Conservation (phyloP, 768 basidiomycete genomes). For the Auricularia sp. region DNA sequence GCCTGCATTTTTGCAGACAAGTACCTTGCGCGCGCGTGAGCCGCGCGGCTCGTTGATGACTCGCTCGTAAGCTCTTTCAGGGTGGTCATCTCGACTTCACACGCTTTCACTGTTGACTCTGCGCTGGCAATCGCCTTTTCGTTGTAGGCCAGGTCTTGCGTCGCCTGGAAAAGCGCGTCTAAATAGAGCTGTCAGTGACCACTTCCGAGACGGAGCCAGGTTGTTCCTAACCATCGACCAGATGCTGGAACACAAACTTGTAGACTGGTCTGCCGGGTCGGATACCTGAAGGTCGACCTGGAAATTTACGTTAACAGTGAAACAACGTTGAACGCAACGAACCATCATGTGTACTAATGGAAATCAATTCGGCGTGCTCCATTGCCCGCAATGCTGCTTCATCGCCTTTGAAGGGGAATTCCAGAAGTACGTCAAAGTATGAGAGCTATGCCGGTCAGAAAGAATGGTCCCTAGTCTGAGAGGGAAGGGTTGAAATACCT, state of each 20-base stretch:
- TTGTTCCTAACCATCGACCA: constrained; percentile 55
- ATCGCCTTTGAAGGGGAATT: constrained; percentile 88
- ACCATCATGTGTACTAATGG: constrained; percentile 71
- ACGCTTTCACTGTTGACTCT: constrained; percentile 56
- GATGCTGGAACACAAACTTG: constrained; percentile 70
- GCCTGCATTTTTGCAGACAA: constrained; percentile 66
- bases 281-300: constrained; percentile 77
- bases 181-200: constrained; percentile 8
- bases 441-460: constrained; percentile 42
- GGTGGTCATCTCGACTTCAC: constrained; percentile 65
- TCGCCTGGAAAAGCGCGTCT: constrained; percentile 74
- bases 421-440: constrained; percentile 72
- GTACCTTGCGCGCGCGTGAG: constrained; percentile 52
- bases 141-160: constrained; percentile 74
- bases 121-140: constrained; percentile 39
- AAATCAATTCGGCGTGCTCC: constrained; percentile 84
- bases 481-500: constrained; percentile 29
- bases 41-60: constrained; percentile 34
- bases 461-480: neutral
- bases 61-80: constrained; percentile 55
- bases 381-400: constrained; percentile 70
- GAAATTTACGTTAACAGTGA: neutral
- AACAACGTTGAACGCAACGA: constrained; percentile 4
- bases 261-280: constrained; percentile 88
- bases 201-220: neutral